A percentile compares a stretch with the other conserved stretches of the same genome.
phyloP scores from a whole-genome alignment of 352 stramenopile species.

The Pythium coloratum region DNA sequence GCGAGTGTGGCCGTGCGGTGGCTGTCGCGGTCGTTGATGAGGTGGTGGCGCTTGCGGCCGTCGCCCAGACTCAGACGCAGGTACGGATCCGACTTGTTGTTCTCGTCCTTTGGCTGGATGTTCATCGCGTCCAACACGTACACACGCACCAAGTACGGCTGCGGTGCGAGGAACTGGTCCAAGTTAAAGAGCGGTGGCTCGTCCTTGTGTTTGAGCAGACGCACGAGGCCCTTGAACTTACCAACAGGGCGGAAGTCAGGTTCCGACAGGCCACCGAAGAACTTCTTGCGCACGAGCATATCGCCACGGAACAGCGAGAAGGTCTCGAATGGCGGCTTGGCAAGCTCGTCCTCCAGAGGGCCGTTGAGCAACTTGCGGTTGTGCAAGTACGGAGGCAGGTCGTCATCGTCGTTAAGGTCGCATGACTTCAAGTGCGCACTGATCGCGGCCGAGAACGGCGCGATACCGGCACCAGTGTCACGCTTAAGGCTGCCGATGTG shows the following conservation, averaged over 20 bases:
- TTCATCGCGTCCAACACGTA: slow-evolving; percentile 86
- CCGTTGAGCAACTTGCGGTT: slow-evolving; percentile 50
- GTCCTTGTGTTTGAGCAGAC: slow-evolving; percentile 69
- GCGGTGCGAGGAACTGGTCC: slow-evolving; percentile 68
- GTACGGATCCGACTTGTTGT: slow-evolving; percentile 88
- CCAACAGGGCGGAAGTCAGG: slow-evolving; percentile 63
- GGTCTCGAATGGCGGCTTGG: slow-evolving; percentile 77
- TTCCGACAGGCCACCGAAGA: slow-evolving; percentile 29
- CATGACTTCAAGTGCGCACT: slow-evolving; percentile 26
- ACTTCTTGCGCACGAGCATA: slow-evolving; percentile 41
- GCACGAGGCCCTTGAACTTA: slow-evolving; percentile 89
- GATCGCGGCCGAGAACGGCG: slow-evolving; percentile 1
- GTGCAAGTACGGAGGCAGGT: slow-evolving; percentile 70
- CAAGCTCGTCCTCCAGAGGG: slow-evolving; percentile 65
- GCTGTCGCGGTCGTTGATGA: slow-evolving; percentile 83
- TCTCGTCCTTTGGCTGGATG: slow-evolving; percentile 78
- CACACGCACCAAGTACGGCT: slow-evolving; percentile 82
- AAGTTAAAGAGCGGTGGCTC: slow-evolving; percentile 76
- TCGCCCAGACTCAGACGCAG: slow-evolving; percentile 81
- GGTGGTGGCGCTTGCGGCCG: slow-evolving; percentile 52
- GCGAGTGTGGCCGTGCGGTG: slow-evolving; percentile 71
- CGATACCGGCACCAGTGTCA: slow-evolving; percentile 20
- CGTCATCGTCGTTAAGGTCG: slow-evolving; percentile 55
- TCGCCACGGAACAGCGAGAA: slow-evolving; percentile 68
- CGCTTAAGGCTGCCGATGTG: neutral